Conservation (phyloP, 805 yeast species). For the Myxozyma melibiosi region DNA sequence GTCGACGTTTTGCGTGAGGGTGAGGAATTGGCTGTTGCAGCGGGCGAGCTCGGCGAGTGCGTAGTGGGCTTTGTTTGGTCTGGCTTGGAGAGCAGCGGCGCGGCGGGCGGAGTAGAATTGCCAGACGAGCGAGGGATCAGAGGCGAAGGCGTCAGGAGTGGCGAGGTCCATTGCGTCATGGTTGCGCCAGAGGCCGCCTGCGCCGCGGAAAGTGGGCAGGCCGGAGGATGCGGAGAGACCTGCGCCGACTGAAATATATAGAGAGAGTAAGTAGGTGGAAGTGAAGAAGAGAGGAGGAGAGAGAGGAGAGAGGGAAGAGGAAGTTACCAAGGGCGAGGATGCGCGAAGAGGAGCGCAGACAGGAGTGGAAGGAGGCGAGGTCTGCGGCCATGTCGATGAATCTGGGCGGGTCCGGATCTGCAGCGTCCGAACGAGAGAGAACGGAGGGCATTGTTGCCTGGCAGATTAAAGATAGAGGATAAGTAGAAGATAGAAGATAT, state of each 20-base stretch:
- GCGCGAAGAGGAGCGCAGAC: conserved; percentile 40
- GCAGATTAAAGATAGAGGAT: too few species aligned
- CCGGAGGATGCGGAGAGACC: conserved; percentile 82
- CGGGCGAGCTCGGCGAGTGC: conserved; percentile 67
- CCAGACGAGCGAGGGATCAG: conserved; percentile 88
- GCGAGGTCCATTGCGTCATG: conserved; percentile 82
- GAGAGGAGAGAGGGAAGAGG: not conserved
- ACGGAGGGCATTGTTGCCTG: conserved; percentile 8
- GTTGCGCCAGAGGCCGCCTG: conserved; percentile 75
- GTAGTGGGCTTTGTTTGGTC: conserved; percentile 73
- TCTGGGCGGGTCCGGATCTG: conserved; percentile 6
- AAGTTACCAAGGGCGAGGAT: conserved; percentile 42
- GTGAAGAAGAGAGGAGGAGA: not conserved
- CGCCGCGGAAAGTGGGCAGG: conserved; percentile 69
- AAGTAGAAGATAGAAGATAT: too few species aligned
- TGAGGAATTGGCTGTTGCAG: conserved; percentile 51
- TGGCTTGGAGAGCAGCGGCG: conserved; percentile 61
- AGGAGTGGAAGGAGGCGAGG: conserved; percentile 42
- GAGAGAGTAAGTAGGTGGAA: not conserved
- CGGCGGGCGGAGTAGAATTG: conserved; percentile 75
- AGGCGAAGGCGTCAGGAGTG: conserved; percentile 85
- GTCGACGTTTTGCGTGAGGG: conserved; percentile 84
- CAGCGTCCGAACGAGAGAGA: not conserved
- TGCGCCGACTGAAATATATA: conserved; percentile 55
- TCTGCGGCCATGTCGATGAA: conserved; percentile 14